Percentiles rank a stretch among this genome's conserved stretches.
Evolutionary conservation across 176 grass and related monocot species (phyloP).

Genomic region (Coix lacrymajobi): DNA sequence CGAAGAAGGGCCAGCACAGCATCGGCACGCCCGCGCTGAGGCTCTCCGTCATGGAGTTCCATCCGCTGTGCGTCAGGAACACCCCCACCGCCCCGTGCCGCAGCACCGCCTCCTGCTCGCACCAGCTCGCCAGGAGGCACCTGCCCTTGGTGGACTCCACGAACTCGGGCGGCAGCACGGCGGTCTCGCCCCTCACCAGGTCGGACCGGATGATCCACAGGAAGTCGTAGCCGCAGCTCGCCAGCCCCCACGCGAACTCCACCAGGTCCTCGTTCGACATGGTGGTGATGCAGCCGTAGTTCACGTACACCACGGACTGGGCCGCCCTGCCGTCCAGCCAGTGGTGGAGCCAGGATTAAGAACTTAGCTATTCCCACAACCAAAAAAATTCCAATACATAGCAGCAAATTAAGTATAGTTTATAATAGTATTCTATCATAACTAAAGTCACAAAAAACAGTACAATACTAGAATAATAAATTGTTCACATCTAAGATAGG

Average conservation of each 20-base stretch:
- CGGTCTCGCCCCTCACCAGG: conserved; percentile 31
- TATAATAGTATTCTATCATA: too few species aligned
- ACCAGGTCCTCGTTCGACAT: conserved; percentile 9
- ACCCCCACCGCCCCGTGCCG: conserved; percentile 23
- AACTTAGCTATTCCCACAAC: too few species aligned
- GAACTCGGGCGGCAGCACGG: conserved; percentile 35
- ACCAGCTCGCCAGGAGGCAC: conserved; percentile 29
- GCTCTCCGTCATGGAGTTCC: conserved; percentile 66
- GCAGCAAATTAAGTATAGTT: too few species aligned
- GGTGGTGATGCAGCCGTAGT: conserved; percentile 21
- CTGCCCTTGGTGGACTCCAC: background rate
- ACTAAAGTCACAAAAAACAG: too few species aligned
- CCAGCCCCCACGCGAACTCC: conserved; percentile 75
- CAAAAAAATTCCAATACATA: too few species aligned
- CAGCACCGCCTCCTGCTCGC: conserved; percentile 31
- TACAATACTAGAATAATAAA: too few species aligned
- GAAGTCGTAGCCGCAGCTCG: conserved; percentile 37
- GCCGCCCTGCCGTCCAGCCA: conserved; percentile 2
- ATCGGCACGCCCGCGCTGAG: conserved; percentile 30
- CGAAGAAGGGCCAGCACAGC: conserved; percentile 48
- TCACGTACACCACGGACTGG: conserved; percentile 28
- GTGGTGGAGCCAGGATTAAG: too few species aligned
- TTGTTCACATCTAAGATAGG: too few species aligned
- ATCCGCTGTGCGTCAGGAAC: conserved; percentile 60
- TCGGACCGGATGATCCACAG: conserved; percentile 52